Percentiles rank a stretch among this genome's conserved stretches.
phyloP scores from a whole-genome alignment of 139 green algal genomes.

The Gonium pectorale region DNA sequence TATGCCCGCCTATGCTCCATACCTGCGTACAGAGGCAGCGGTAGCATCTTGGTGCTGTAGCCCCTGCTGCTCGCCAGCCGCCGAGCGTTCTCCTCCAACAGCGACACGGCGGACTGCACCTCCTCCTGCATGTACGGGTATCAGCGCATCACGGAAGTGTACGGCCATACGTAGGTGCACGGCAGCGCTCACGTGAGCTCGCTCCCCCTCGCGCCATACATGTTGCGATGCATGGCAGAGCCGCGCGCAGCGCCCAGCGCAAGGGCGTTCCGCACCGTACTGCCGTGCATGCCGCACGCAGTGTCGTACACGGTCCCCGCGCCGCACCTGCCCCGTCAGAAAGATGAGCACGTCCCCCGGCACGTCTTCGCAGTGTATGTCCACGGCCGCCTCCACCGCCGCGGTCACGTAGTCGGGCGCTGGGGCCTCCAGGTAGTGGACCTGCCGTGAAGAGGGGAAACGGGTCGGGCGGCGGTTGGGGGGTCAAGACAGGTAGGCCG shows the following conservation, averaged over 20 bases:
- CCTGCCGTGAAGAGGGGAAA: slow-evolving; percentile 55
- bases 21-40: slow-evolving; percentile 40
- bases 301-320: too few relatives aligned
- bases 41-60: slow-evolving; percentile 36
- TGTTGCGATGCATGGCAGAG: too few relatives aligned
- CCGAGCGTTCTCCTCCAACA: slow-evolving; percentile 76
- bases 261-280: too few relatives aligned
- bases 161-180: too few relatives aligned
- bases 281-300: too few relatives aligned
- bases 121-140: slow-evolving; percentile 71
- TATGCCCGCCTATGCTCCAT: too few relatives aligned
- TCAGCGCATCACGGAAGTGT: too few relatives aligned
- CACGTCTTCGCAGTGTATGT: slow-evolving; percentile 79
- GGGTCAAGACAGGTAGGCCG: too few relatives aligned
- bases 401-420: slow-evolving; percentile 76
- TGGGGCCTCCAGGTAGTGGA: slow-evolving; percentile 85
- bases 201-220: too few relatives aligned
- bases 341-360: slow-evolving; percentile 96
- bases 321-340: slow-evolving; percentile 80
- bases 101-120: slow-evolving; percentile 69
- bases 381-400: slow-evolving; percentile 80
- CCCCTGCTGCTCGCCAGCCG: slow-evolving; percentile 49
- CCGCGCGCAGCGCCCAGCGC: too few relatives aligned
- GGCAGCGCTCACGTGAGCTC: too few relatives aligned
- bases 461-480: too few relatives aligned